phyloP scores from a whole-genome alignment of 2,329 filamentous ascomycete species.

The Lasiodiplodia gonubiensis region DNA sequence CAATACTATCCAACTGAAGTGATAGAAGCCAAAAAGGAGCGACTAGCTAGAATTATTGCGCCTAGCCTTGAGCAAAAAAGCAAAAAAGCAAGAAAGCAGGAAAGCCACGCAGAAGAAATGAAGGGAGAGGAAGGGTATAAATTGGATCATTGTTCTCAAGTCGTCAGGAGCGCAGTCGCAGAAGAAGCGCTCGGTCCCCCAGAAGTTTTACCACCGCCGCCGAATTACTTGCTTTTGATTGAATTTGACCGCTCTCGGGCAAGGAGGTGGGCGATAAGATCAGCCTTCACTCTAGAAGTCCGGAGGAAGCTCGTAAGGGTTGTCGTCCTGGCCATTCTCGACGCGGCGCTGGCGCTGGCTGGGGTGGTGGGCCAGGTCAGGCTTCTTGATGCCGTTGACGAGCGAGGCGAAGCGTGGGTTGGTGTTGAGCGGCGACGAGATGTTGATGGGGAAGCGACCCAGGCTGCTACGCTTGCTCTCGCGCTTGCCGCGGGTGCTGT shows the following conservation, averaged over 20 bases:
- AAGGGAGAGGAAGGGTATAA: slow-evolving; percentile 11
- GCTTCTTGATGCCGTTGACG: slow-evolving; percentile 46
- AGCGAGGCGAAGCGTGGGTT: slow-evolving; percentile 62
- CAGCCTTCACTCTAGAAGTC: slow-evolving; percentile 10
- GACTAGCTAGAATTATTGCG: background rate
- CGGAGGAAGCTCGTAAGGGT: slow-evolving; percentile 26
- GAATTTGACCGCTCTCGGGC: background rate
- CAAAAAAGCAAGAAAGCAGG: background rate
- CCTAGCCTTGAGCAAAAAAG: background rate
- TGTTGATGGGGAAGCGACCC: slow-evolving; percentile 57
- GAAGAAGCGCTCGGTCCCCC: background rate
- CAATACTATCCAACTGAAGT: background rate
- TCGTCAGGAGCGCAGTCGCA: background rate
- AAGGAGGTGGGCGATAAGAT: background rate
- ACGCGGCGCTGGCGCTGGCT: slow-evolving; percentile 30
- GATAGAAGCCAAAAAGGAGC: slow-evolving; percentile 13
- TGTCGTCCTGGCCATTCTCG: background rate
- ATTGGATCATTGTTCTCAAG: slow-evolving; percentile 5
- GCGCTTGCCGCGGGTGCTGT: slow-evolving; percentile 39
- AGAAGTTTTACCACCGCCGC: background rate
- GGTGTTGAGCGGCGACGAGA: slow-evolving; percentile 55
- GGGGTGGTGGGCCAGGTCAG: slow-evolving; percentile 63
- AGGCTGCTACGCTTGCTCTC: slow-evolving; percentile 46
- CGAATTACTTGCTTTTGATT: background rate
- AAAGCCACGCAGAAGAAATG: background rate